These are phyloP conservation scores for Flaveria brownii DNA, from an alignment of 129 eudicot species.

Conservation along the genomic window DNA sequence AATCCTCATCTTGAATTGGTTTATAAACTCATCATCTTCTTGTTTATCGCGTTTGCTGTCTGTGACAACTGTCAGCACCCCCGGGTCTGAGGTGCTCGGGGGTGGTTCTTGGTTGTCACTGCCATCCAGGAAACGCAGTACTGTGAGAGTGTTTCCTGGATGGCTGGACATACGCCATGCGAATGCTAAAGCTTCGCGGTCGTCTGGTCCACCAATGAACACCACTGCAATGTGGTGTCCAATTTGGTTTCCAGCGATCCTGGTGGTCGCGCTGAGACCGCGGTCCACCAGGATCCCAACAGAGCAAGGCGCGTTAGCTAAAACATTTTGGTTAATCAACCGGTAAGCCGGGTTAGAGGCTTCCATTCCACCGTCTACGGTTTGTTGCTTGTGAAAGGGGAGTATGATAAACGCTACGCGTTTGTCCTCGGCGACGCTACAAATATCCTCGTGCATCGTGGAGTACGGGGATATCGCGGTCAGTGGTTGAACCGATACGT, in stretches of 20 bases:
- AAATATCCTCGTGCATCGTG: constrained; percentile 88
- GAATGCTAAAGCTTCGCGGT: constrained; percentile 73
- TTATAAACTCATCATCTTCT: constrained; percentile 59
- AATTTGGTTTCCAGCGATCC: constrained; percentile 47
- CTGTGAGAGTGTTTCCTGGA: constrained; percentile 55
- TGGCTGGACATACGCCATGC: constrained; percentile 71
- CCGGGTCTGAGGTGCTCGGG: constrained; percentile 6
- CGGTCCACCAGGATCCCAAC: constrained; percentile 84
- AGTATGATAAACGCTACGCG: constrained; percentile 68
- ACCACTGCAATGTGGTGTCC: constrained; percentile 65
- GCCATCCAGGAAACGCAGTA: constrained; percentile 58
- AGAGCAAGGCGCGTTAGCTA: constrained; percentile 79
- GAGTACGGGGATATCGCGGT: constrained; percentile 88
- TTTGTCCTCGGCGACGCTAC: constrained; percentile 76
- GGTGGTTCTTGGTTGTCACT: constrained; percentile 1
- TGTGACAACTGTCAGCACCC: constrained; percentile 50
- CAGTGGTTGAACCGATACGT: constrained; percentile 65
- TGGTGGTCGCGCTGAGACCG: constrained; percentile 68
- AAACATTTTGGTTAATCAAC: constrained; percentile 62
- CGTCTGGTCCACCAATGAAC: constrained; percentile 93
- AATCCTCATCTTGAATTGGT: constrained; percentile 44
- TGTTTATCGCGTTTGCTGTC: constrained; percentile 61
- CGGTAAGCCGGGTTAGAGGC: constrained; percentile 62
- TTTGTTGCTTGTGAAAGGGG: constrained; percentile 89
- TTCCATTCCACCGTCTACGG: constrained; percentile 94